Conservation (phyloP, 1,284 basidiomycete species). For the Vanrija humicola region DNA sequence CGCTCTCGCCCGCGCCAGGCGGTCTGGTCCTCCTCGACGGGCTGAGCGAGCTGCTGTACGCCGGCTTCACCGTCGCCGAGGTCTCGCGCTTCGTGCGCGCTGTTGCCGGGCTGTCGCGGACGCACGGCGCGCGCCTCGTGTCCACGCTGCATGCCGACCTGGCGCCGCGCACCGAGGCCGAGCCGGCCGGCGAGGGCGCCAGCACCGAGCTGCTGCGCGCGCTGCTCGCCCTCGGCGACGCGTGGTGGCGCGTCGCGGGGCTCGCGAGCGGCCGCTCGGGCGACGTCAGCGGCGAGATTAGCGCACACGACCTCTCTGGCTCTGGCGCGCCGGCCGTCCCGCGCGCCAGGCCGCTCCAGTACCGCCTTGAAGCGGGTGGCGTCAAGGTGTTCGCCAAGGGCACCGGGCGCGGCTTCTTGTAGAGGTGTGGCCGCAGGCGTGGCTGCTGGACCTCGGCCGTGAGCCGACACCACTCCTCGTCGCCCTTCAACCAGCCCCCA, state of each 20-base stretch:
- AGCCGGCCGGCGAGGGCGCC: background rate
- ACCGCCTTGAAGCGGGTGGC: conserved; percentile 39
- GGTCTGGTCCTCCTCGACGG: conserved; percentile 42
- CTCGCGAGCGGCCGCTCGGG: conserved; percentile 41
- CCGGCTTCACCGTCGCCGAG: conserved; percentile 25
- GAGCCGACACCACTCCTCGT: too few species aligned
- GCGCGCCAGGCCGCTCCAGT: conserved; percentile 40
- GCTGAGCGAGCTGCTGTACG: conserved; percentile 30
- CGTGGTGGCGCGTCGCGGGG: conserved; percentile 43
- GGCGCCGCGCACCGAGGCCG: conserved; percentile 16
- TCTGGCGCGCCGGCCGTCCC: background rate
- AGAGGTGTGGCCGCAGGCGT: background rate
- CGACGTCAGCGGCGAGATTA: conserved; percentile 44
- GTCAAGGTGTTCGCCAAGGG: conserved; percentile 49
- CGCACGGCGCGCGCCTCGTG: conserved; percentile 20
- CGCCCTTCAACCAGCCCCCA: too few species aligned
- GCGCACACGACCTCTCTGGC: background rate
- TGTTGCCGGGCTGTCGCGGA: conserved; percentile 11
- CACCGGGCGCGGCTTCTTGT: conserved; percentile 48
- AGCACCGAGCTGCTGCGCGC: conserved; percentile 23
- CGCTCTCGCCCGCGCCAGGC: background rate
- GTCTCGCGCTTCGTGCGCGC: conserved; percentile 40
- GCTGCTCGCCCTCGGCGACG: conserved; percentile 25
- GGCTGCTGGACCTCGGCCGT: too few species aligned
- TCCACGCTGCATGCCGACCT: conserved; percentile 37